Percentiles rank a stretch among this genome's conserved stretches.
Evolutionary conservation across 805 yeast species (phyloP).

Genomic region (Starmerella floricola): DNA sequence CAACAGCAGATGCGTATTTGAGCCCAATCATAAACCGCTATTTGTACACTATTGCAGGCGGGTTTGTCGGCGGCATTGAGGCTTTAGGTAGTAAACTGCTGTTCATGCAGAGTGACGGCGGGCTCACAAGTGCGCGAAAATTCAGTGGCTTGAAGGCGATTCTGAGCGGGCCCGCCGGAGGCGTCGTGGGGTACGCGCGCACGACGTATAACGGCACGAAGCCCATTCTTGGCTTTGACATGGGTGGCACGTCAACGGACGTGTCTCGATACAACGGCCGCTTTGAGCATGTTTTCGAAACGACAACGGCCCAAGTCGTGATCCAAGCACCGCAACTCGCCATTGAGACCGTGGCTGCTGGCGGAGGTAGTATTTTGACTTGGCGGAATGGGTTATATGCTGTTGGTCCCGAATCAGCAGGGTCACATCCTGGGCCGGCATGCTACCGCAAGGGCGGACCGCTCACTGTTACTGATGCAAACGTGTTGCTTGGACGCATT

Average conservation of each 20-base stretch:
- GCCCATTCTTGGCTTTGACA: slow-evolving; percentile 71
- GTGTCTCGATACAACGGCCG: slow-evolving; percentile 61
- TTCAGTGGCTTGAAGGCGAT: slow-evolving; percentile 85
- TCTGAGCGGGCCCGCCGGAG: slow-evolving; percentile 95
- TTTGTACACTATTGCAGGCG: slow-evolving; percentile 46
- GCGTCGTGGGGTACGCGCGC: slow-evolving; percentile 83
- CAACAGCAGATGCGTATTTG: slow-evolving; percentile 70
- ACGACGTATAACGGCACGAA: slow-evolving; percentile 46
- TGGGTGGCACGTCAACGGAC: slow-evolving; percentile 89
- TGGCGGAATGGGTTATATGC: slow-evolving; percentile 62
- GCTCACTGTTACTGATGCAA: slow-evolving; percentile 75
- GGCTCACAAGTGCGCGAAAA: slow-evolving; percentile 67
- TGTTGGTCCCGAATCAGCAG: slow-evolving; percentile 80
- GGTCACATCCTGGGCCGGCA: slow-evolving; percentile 84
- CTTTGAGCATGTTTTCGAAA: slow-evolving; percentile 69
- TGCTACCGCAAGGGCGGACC: slow-evolving; percentile 80
- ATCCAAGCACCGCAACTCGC: slow-evolving; percentile 77
- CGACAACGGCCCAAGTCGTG: slow-evolving; percentile 70
- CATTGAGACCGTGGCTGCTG: slow-evolving; percentile 74
- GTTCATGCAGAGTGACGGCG: slow-evolving; percentile 97
- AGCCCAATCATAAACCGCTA: slow-evolving; percentile 68
- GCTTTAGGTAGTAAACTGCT: slow-evolving; percentile 28
- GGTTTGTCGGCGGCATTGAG: slow-evolving; percentile 43
- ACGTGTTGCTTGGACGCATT: slow-evolving; percentile 57
- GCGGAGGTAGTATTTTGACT: slow-evolving; percentile 60